Conservation (phyloP, 495 filamentous ascomycete species). For the Choiromyces venosus region DNA sequence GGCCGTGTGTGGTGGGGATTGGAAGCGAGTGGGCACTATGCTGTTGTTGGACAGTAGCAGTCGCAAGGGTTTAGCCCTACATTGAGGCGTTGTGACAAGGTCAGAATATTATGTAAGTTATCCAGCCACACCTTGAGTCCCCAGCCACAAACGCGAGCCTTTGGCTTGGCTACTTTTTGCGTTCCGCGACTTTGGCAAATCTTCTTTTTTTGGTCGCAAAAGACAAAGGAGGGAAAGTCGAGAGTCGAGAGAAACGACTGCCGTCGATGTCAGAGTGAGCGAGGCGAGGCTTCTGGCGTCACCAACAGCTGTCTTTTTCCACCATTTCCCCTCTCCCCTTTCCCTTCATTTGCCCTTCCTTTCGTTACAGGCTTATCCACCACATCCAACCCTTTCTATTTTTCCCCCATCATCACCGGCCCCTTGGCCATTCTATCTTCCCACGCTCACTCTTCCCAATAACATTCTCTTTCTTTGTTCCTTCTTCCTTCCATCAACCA, state of each 20-base stretch:
- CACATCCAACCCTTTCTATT: not conserved
- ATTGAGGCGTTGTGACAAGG: not conserved
- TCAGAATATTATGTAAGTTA: not conserved
- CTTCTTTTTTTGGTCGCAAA: not conserved
- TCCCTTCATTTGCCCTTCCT: not conserved
- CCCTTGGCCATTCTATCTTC: not conserved
- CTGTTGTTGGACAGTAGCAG: not conserved
- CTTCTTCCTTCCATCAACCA: not conserved
- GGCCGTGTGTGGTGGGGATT: not conserved
- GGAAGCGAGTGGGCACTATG: not conserved
- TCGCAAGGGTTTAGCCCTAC: not conserved
- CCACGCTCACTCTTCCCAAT: not conserved
- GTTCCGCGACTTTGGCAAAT: not conserved
- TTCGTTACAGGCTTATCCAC: not conserved
- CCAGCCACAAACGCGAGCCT: constrained; percentile 1
- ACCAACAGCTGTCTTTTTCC: not conserved
- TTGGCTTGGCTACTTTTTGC: not conserved
- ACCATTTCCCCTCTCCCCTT: not conserved
- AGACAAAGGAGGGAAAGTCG: not conserved
- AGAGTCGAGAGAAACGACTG: not conserved
- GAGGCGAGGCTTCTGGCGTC: not conserved
- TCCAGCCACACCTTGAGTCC: not conserved
- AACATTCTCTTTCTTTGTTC: not conserved
- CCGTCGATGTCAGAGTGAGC: not conserved
- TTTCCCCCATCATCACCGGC: not conserved